Evolutionary conservation across 2,329 filamentous ascomycete species (phyloP), one percentile per base, ranked within the genome.

Genomic region (Clarireedia monteithiana): DNA sequence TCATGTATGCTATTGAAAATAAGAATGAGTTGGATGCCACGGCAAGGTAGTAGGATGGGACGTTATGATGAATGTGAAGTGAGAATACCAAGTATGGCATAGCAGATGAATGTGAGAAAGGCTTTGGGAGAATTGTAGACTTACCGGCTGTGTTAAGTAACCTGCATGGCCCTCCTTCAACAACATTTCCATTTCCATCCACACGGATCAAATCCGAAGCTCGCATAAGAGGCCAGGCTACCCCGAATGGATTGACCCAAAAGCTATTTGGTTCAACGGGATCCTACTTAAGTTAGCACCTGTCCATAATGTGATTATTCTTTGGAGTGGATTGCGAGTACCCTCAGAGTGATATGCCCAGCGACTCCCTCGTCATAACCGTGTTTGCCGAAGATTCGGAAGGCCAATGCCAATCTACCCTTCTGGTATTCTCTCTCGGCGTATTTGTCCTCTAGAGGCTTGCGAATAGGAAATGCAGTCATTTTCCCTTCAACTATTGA

Each of bases 121-220:
- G 6, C 17, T 10, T 10, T 30, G 12, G 15, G 10, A 6, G 10
- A 6, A 17, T 50, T 30, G 6, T 9, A 4, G n/a, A 52, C 38
- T 6, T 64, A 68, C 64, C 65, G n/a, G 68, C 68, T 48, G 60
- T 62, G 30, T 69, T 69, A 2, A 69, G 50, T 4, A 67, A 57
- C 20, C 67, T 60, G 30, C 59, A 58, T 10, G 70, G 66, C 0
- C 84, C 84, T 3, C 84, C 84, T 10, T 81, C 84, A 34, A 88
- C 78, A 24, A 88, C 77, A 24, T 80, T 71, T 2, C 85, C 85
- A 0, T 77, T 67, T 50, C 81, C 74, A 62, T 85, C 75, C 1
- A 88, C 84, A 15, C 78, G 80, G 53, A 88, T 86, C n/a, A 89
- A 74, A 60, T 88, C 83, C 0, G 81, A 84, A 0, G 77, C 75